Evolutionary conservation across 495 filamentous ascomycete species (phyloP).

Genomic region (Neurospora africana): DNA sequence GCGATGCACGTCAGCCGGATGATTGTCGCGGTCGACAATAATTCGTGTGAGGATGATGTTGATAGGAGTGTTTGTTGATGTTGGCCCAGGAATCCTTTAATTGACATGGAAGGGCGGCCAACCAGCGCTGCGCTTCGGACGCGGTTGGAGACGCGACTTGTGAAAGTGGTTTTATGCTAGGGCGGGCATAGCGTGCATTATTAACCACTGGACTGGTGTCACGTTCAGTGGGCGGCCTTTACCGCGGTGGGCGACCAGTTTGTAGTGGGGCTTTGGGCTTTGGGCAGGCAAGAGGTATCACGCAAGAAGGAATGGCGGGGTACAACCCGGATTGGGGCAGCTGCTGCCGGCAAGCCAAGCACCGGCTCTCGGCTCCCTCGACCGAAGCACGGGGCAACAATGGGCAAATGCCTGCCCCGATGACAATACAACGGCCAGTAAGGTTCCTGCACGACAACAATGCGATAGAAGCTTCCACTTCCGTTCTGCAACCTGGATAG

Average conservation of each 20-base stretch:
- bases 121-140: slow-evolving; percentile 1
- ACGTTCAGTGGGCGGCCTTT: background rate
- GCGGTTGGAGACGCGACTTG: slow-evolving; percentile 8
- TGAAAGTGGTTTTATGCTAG: background rate
- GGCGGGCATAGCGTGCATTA: background rate
- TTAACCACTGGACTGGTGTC: background rate
- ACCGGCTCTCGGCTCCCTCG: background rate
- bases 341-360: background rate
- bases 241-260: background rate
- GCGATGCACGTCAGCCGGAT: background rate
- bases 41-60: background rate
- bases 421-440: background rate
- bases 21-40: background rate
- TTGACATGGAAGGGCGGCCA: slow-evolving; percentile 1
- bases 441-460: background rate
- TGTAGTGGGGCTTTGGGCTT: background rate
- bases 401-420: background rate
- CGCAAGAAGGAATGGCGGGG: background rate
- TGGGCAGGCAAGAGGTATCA: background rate
- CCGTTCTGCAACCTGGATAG: background rate
- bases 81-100: background rate
- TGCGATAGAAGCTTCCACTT: background rate
- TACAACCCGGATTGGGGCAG: background rate
- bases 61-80: slow-evolving; percentile 1
- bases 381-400: background rate